These are phyloP conservation scores for Penicillium antarcticum DNA, from an alignment of 495 filamentous ascomycete species.

Conservation along the genomic window DNA sequence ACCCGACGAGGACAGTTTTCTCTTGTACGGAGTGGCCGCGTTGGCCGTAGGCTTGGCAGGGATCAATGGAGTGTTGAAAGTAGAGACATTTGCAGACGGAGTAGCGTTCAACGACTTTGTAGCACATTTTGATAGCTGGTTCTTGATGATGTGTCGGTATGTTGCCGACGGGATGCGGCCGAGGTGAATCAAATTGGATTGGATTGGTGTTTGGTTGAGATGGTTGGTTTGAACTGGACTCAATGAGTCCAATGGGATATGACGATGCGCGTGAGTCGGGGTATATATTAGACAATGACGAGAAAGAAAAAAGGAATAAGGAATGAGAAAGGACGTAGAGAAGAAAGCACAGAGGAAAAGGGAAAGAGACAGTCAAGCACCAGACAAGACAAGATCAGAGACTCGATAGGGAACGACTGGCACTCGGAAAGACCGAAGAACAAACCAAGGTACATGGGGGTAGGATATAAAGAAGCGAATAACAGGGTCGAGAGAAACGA, in stretches of 20 bases:
- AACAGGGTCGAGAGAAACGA: no score
- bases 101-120: constrained; percentile 69
- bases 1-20: constrained; percentile 74
- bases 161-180: background rate
- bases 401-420: no score
- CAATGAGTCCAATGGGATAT: no score
- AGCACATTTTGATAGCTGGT: constrained; percentile 56
- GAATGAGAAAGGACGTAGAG: background rate
- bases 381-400: no score
- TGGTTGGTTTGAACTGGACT: no score
- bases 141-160: background rate
- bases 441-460: no score
- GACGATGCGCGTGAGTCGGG: no score
- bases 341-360: background rate
- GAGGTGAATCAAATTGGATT: background rate
- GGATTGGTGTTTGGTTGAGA: background rate
- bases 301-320: background rate
- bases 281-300: constrained; percentile 1
- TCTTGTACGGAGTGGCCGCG: constrained; percentile 69
- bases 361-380: no score
- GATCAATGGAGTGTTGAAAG: constrained; percentile 74
- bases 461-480: no score
- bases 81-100: constrained; percentile 80
- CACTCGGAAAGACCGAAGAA: no score
- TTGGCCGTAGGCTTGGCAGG: constrained; percentile 67